Conservation (phyloP, 352 stramenopile genomes). For the Pythium rhizo-oryzae region DNA sequence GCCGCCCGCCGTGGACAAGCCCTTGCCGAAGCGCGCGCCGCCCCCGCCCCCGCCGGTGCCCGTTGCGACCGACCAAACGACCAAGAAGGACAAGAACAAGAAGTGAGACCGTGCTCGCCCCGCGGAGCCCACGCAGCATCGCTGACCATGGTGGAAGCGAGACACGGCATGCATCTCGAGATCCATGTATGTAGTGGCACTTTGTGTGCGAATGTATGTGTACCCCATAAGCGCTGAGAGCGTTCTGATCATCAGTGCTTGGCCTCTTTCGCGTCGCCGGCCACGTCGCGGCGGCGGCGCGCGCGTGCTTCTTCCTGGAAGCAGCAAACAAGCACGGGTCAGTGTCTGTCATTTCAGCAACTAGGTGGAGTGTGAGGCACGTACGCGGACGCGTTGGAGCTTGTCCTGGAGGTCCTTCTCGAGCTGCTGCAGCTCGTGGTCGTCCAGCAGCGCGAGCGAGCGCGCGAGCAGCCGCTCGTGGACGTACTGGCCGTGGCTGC, state of each 20-base stretch:
- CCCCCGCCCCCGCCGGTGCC: neutral
- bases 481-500: slow-evolving; percentile 67
- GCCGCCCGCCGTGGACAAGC: slow-evolving; percentile 5
- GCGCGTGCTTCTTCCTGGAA: slow-evolving; percentile 35
- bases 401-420: slow-evolving; percentile 58
- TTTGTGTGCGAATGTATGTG: neutral
- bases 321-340: neutral
- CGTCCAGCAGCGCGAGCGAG: slow-evolving; percentile 51
- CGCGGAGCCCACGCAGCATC: too few relatives aligned
- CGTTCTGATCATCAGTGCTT: slow-evolving; percentile 5
- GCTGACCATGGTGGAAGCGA: neutral
- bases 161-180: neutral
- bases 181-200: neutral
- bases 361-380: neutral
- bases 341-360: too few relatives aligned
- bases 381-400: slow-evolving; percentile 50
- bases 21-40: neutral
- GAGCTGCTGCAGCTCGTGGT: slow-evolving; percentile 47
- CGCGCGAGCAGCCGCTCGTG: slow-evolving; percentile 58
- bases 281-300: slow-evolving; percentile 11
- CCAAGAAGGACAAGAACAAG: slow-evolving; percentile 24
- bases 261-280: slow-evolving; percentile 3
- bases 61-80: neutral
- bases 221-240: too few relatives aligned
- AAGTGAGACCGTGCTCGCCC: slow-evolving; percentile 7